Base-by-base conservation (phyloP, 1,284 basidiomycete species). In the Fomitopsis palustris region DNA sequence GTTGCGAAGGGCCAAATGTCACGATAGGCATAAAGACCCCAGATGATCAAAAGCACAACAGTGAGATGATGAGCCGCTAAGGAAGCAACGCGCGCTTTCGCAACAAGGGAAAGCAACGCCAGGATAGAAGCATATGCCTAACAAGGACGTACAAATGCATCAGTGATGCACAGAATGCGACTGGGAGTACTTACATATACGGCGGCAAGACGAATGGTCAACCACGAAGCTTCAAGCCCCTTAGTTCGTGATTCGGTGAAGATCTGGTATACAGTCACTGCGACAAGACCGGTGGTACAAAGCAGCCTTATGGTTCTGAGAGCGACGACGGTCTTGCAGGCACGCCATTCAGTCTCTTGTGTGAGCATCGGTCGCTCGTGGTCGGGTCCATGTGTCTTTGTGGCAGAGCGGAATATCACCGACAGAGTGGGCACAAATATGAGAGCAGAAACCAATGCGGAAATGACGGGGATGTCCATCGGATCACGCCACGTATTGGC, bases 1-100 rank as follows among this genome's bases (percentile, higher is more conserved):
- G 84, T 88, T 16, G 78, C 72, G 4, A 86, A 69, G 12, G 45
- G 45, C 45, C 45, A 47, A 5, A 47, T 25, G 16, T 47, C 45
- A 8, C 45, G 45, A 25, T 86, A 86, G 8, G 73, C 70, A 67
- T 82, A 87, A 9, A 85, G 74, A 56, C 71, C 58, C 62, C 78
- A 76, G n/a, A 80, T 68, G 7, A 69, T 61, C 4, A 81, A 65
- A 23, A 67, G 56, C 4, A 65, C 31, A 3, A 58, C 41, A 23
- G 49, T 45, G 19, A 64, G 55, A 47, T 67, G 65, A 8, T 29
- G 33, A 9, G 45, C 53, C 1, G 55, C 56, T n/a, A 52, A 19
- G 9, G 31, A 10, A 51, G 55, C 55, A 23, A 37, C 33, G 27
- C 43, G 31, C 3, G 53, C 29, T n/a, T 5, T 17, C n/a, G 19